A percentile compares a stretch with the other conserved stretches of the same genome.
Conservation (phyloP, 75 land plant species). For the Pinus taeda region DNA sequence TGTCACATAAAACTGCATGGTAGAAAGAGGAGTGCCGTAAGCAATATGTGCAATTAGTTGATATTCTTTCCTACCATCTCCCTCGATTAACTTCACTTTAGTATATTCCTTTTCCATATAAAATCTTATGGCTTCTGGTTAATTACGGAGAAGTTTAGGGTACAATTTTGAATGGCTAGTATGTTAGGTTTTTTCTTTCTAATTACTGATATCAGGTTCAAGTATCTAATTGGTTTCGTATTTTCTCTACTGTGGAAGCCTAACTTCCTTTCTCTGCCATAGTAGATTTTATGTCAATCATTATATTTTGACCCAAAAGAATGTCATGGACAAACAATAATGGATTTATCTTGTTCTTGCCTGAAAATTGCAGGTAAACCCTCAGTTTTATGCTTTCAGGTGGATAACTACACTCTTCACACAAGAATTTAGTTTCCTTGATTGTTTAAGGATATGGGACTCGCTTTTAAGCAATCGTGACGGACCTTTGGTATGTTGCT, state of each 20-base stretch:
- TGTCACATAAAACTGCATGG: no score
- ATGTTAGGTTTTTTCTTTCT: not conserved
- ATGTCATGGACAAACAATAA: not conserved
- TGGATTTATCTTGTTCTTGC: not conserved
- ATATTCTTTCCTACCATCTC: no score
- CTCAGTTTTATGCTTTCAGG: slow-evolving; percentile 83
- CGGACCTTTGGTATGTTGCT: slow-evolving; percentile 73
- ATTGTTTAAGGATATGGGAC: slow-evolving; percentile 87
- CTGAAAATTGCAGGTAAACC: slow-evolving; percentile 69
- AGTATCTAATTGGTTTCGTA: not conserved
- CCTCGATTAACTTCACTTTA: no score
- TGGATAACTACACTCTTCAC: slow-evolving; percentile 86
- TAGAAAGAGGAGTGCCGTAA: no score
- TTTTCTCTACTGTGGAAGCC: not conserved
- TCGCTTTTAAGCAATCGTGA: slow-evolving; percentile 88
- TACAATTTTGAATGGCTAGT: no score
- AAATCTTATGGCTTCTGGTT: no score
- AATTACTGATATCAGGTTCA: not conserved
- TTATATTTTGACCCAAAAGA: not conserved
- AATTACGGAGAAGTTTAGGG: no score
- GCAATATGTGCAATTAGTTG: no score
- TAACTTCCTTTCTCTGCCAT: not conserved
- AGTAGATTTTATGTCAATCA: not conserved
- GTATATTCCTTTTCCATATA: no score
- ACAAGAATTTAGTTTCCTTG: slow-evolving; percentile 85